phyloP scores from a whole-genome alignment of 140 eudicot species.

The Bidens hawaiensis region DNA sequence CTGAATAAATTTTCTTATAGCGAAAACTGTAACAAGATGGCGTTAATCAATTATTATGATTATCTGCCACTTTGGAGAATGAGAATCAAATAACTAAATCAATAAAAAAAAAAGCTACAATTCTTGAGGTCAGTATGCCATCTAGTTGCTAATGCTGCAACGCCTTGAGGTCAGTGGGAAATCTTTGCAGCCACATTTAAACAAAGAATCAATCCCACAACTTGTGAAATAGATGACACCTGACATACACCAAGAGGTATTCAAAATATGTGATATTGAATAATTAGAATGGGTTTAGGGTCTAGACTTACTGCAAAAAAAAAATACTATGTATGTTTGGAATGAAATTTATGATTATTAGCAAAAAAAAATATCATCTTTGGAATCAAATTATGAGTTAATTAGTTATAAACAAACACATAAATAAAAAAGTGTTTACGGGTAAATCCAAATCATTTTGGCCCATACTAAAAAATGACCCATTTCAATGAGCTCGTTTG shows the following conservation, averaged over 20 bases:
- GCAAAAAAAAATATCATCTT: too few species aligned
- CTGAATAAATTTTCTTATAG: not conserved
- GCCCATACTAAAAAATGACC: too few species aligned
- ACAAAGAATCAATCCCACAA: constrained; percentile 69
- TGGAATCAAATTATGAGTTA: too few species aligned
- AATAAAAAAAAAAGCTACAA: too few species aligned
- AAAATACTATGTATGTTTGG: too few species aligned
- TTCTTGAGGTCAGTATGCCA: too few species aligned
- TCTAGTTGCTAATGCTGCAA: constrained; percentile 68
- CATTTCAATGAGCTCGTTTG: too few species aligned
- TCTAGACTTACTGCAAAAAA: constrained; percentile 66
- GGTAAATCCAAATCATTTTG: too few species aligned
- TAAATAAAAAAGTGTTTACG: too few species aligned
- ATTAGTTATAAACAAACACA: too few species aligned
- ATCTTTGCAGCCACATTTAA: constrained; percentile 87
- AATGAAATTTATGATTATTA: too few species aligned
- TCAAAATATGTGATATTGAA: not conserved
- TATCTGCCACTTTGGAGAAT: not conserved
- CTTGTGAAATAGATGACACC: constrained; percentile 75
- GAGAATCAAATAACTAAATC: not conserved
- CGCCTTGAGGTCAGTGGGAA: constrained; percentile 75
- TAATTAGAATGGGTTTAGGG: not conserved
- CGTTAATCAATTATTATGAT: not conserved
- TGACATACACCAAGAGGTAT: constrained; percentile 17
- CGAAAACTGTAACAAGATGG: not conserved